phyloP scores from a whole-genome alignment of 2,329 filamentous ascomycete species.

The Fusarium temperatum region DNA sequence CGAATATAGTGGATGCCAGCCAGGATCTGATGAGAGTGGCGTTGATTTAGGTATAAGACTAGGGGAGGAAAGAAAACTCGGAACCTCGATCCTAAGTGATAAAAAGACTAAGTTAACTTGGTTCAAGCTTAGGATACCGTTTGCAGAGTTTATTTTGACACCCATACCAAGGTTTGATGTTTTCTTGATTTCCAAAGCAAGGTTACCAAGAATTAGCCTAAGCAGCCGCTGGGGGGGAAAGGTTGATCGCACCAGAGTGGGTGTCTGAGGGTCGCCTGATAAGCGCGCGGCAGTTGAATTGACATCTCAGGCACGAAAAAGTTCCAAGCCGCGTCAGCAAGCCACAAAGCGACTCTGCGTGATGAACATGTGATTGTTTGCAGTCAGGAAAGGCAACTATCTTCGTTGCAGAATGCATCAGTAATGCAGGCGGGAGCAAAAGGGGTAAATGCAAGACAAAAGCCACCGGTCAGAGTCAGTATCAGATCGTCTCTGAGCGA shows the following conservation, averaged over 20 bases:
- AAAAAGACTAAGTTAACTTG: too few relatives aligned
- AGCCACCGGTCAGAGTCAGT: background rate
- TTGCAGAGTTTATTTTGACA: too few relatives aligned
- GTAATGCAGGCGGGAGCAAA: background rate
- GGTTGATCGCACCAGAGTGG: background rate
- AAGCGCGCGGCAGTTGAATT: conserved; percentile 36
- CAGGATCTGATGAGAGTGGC: conserved; percentile 33
- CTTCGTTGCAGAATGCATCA: background rate
- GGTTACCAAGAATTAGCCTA: conserved; percentile 11
- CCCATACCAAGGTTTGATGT: too few relatives aligned
- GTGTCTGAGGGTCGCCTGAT: background rate
- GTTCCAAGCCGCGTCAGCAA: conserved; percentile 14
- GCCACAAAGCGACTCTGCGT: background rate
- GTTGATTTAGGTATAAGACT: background rate
- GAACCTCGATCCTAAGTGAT: too few relatives aligned
- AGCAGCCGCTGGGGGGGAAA: background rate
- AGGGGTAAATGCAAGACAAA: background rate
- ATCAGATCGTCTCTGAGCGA: background rate
- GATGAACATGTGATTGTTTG: conserved; percentile 16
- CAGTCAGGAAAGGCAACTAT: background rate
- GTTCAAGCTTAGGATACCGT: too few relatives aligned
- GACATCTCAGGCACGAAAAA: background rate
- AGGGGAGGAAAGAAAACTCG: too few relatives aligned
- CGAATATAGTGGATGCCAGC: conserved; percentile 11
- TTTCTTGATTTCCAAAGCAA: background rate